A percentile compares a stretch with the other conserved stretches of the same genome.
Conservation (phyloP, 1,139 yeast species). For the Lodderomyces jiufengensis region DNA sequence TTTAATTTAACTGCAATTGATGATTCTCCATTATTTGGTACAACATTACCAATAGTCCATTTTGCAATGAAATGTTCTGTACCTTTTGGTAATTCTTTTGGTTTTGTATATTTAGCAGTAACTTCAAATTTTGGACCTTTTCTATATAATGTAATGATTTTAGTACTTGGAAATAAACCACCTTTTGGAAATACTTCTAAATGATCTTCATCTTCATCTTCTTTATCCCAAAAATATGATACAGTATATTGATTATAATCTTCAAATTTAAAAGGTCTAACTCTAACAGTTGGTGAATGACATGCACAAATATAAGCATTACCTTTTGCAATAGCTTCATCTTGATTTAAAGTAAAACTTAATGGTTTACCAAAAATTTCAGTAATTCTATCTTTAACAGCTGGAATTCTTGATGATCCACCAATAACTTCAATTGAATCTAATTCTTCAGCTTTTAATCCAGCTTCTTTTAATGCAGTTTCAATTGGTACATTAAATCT, state of each 20-base stretch:
- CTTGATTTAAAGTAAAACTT: constrained; percentile 96
- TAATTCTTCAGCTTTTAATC: constrained; percentile 64
- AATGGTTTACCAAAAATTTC: constrained; percentile 83
- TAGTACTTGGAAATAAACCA: constrained; percentile 89
- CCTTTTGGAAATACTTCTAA: constrained; percentile 97
- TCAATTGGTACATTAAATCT: constrained; percentile 77
- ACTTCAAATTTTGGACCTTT: constrained; percentile 75
- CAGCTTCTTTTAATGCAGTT: constrained; percentile 78
- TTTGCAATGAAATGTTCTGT: constrained; percentile 67
- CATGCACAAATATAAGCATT: constrained; percentile 98
- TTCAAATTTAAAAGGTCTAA: constrained; percentile 97
- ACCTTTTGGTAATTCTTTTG: constrained; percentile 68
- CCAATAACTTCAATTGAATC: constrained; percentile 95
- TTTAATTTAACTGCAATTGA: constrained; percentile 86
- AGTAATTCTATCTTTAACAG: constrained; percentile 74
- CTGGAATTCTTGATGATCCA: constrained; percentile 98
- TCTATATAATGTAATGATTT: constrained; percentile 92
- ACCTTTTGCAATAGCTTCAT: constrained; percentile 98
- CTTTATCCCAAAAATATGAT: constrained; percentile 93
- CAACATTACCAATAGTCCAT: constrained; percentile 87
- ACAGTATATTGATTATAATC: constrained; percentile 91
- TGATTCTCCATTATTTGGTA: constrained; percentile 69
- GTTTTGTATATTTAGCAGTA: constrained; percentile 82
- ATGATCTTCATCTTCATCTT: constrained; percentile 86
- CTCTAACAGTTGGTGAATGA: constrained; percentile 98